Conservation (phyloP, 2,329 filamentous ascomycete species). For the Penicillium sp. region DNA sequence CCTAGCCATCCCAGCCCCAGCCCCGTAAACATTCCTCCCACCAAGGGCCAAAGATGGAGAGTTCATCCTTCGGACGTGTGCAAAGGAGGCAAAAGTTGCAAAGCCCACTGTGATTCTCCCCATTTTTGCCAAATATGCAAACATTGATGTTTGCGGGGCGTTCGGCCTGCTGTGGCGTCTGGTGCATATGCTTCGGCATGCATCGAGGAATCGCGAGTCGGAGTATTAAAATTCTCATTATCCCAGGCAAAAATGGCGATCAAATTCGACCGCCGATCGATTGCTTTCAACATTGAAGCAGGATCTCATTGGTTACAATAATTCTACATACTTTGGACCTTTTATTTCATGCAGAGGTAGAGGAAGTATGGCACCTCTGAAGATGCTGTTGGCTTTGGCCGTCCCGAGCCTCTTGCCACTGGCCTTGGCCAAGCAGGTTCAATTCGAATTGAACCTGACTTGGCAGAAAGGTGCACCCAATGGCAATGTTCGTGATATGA, state of each 20-base stretch:
- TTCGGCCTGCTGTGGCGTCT: background rate
- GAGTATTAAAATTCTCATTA: slow-evolving; percentile 5
- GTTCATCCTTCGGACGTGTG: background rate
- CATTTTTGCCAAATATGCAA: slow-evolving; percentile 16
- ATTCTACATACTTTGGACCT: background rate
- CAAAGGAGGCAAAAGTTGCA: slow-evolving; percentile 1
- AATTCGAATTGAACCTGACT: slow-evolving; percentile 35
- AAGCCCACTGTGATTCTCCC: background rate
- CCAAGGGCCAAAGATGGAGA: background rate
- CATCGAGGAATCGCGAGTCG: background rate
- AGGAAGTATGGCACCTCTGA: slow-evolving; percentile 18
- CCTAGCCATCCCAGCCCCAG: slow-evolving; percentile 5
- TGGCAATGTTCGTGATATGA: slow-evolving; percentile 35
- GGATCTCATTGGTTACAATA: background rate
- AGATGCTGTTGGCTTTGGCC: slow-evolving; percentile 13
- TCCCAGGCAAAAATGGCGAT: background rate
- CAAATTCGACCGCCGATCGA: background rate
- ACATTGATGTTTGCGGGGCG: slow-evolving; percentile 4
- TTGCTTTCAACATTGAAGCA: background rate
- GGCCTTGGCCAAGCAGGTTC: slow-evolving; percentile 20
- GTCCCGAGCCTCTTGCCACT: slow-evolving; percentile 13
- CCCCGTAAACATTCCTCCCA: slow-evolving; percentile 4
- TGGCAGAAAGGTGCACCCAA: slow-evolving; percentile 38
- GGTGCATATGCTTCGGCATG: slow-evolving; percentile 1
- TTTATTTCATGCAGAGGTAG: background rate